Evolutionary conservation across 1,284 basidiomycete genomes (phyloP).

Genomic region (Ceratobasidium sp.): DNA sequence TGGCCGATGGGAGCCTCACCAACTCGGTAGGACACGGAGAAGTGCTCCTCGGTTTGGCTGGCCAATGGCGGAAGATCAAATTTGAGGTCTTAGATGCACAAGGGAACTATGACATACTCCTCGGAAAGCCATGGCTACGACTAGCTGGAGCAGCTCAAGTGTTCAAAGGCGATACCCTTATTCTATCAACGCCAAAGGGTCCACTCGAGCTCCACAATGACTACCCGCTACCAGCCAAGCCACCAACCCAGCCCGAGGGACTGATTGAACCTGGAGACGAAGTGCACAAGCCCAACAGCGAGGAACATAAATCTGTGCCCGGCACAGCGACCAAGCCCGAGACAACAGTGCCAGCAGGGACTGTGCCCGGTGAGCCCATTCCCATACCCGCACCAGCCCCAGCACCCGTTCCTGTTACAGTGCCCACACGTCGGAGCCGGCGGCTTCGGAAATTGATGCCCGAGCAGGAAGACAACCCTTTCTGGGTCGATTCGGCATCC

Average conservation of each 20-base stretch:
- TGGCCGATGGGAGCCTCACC: not conserved
- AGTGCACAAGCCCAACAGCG: not conserved
- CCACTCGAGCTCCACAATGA: slow-evolving; percentile 8
- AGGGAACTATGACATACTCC: slow-evolving; percentile 7
- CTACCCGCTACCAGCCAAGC: not conserved
- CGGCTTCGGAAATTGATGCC: too few relatives aligned
- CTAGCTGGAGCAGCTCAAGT: slow-evolving; percentile 4
- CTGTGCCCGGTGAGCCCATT: not conserved
- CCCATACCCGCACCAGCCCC: not conserved
- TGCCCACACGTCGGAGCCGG: too few relatives aligned
- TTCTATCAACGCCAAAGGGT: not conserved
- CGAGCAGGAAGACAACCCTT: too few relatives aligned
- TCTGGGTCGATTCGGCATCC: too few relatives aligned
- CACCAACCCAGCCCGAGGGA: not conserved
- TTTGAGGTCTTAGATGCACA: slow-evolving; percentile 10
- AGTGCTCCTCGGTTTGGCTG: not conserved
- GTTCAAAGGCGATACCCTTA: not conserved
- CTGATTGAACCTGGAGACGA: not conserved
- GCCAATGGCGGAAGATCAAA: not conserved
- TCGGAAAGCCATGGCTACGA: too few relatives aligned
- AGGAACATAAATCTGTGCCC: too few relatives aligned
- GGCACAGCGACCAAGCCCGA: not conserved
- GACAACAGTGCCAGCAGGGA: not conserved
- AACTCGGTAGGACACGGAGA: not conserved
- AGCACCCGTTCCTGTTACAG: not conserved